phyloP scores from a whole-genome alignment of 495 filamentous ascomycete species.

The Penicillium goetzii region DNA sequence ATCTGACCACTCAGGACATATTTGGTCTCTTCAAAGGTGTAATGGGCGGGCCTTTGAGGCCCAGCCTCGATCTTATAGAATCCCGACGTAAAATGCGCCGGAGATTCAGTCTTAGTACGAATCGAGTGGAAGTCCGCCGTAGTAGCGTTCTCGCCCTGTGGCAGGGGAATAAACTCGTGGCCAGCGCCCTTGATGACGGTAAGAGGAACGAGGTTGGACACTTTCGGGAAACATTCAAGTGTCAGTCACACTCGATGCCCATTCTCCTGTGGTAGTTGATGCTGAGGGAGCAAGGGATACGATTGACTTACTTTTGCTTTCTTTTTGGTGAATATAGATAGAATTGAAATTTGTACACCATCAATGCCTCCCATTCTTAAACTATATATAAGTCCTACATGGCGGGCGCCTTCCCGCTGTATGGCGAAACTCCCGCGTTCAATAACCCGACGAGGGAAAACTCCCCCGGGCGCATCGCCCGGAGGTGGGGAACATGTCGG shows the following conservation, averaged over 20 bases:
- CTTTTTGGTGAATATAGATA: not conserved
- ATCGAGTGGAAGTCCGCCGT: conserved; percentile 39
- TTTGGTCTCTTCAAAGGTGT: conserved; percentile 38
- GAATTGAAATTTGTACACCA: too few relatives aligned
- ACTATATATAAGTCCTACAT: not conserved
- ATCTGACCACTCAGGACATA: conserved; percentile 40
- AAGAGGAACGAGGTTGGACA: conserved; percentile 36
- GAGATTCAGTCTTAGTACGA: conserved; percentile 35
- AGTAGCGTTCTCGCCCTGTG: conserved; percentile 35
- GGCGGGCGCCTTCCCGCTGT: not conserved
- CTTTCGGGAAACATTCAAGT: not conserved
- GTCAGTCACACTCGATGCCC: not conserved
- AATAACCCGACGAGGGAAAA: not conserved
- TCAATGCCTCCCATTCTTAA: not conserved
- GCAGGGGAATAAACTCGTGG: conserved; percentile 36
- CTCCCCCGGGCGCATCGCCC: not conserved
- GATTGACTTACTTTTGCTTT: not conserved
- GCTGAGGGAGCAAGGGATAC: not conserved
- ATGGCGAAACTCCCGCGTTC: not conserved
- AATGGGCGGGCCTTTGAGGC: conserved; percentile 30
- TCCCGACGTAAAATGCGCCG: conserved; percentile 35
- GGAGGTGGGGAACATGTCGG: not conserved
- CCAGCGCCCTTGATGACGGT: conserved; percentile 41
- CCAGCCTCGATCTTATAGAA: conserved; percentile 42
- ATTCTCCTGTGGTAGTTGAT: not conserved